Evolutionary conservation across 2,329 filamentous ascomycete genomes (phyloP), one percentile per base, ranked within the genome.

Genomic region (Byssothecium circinans): DNA sequence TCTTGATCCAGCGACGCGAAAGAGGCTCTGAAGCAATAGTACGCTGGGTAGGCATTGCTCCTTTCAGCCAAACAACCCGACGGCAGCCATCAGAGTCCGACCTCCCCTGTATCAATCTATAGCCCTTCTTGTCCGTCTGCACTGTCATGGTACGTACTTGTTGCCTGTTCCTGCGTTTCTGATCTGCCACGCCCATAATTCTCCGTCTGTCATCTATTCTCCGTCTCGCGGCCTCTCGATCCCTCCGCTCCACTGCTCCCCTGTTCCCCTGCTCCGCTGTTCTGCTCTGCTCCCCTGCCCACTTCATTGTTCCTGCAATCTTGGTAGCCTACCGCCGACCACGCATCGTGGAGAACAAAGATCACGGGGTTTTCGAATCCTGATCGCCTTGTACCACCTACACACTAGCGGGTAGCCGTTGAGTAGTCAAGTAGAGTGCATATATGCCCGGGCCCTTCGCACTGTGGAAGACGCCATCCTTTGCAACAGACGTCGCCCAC

Each of bases 41-140:
- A 32, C 60, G 53, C 61, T 68, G 64, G 62, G 60, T 64, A 62
- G 66, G 53, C 56, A 65, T 58, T 63, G 62, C 69, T 70, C 52
- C 58, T 70, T 72, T 69, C 57, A 69, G 68, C 65, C 67, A 70
- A 64, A 68, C 65, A 53, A 64, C 64, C 68, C 65, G 67, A 62
- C 60, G 52, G 56, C 49, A 50, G 47, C 52, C 56, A 47, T 56
- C 52, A 47, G 47, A 61, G 60, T 57, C 62, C 60, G 52, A 51
- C 45, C 64, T 67, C 23, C 63, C 57, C 65, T 69, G 63, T 65
- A 64, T 69, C 56, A 47, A 62, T 61, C 62, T 56, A 52, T 64
- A 68, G 62, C 56, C 55, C 47, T 62, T 61, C 47, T 47, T 61
- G 53, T 47, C 53, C 46, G 50, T 53, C 53, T 57, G 55, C 54